Evolutionary conservation across 2,329 filamentous ascomycete species (phyloP).

Genomic region (Penicillium sp.): DNA sequence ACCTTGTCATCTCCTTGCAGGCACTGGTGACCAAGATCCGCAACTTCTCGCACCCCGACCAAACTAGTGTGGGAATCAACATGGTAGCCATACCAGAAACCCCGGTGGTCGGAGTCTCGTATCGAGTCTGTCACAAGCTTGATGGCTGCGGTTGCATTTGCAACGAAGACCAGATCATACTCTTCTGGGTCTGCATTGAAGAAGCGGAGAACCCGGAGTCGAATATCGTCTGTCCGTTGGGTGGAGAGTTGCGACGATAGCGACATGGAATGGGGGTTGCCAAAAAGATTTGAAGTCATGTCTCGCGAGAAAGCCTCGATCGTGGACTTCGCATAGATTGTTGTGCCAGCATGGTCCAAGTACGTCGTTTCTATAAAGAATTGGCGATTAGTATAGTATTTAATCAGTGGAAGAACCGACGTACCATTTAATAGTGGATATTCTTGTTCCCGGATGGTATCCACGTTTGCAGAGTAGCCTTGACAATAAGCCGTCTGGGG

Average conservation of each 20-base stretch:
- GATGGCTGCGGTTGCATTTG: conserved; percentile 87
- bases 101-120: conserved; percentile 59
- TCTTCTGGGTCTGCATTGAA: conserved; percentile 77
- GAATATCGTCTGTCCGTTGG: conserved; percentile 70
- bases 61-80: conserved; percentile 82
- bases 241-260: conserved; percentile 75
- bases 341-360: conserved; percentile 95
- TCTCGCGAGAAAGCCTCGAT: conserved; percentile 78
- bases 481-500: conserved; percentile 19
- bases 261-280: conserved; percentile 89
- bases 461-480: conserved; percentile 48
- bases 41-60: conserved; percentile 75
- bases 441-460: conserved; percentile 47
- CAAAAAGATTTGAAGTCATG: conserved; percentile 75
- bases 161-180: conserved; percentile 87
- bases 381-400: not conserved
- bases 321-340: conserved; percentile 74
- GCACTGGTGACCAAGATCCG: conserved; percentile 60
- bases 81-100: conserved; percentile 83
- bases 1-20: conserved; percentile 64
- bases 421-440: conserved; percentile 48
- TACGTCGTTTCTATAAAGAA: conserved; percentile 66
- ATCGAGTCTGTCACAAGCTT: conserved; percentile 83
- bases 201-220: conserved; percentile 69
- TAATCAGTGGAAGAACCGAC: not conserved